phyloP scores from a whole-genome alignment of 1,284 basidiomycete species.

The Neolentinus lepideus region DNA sequence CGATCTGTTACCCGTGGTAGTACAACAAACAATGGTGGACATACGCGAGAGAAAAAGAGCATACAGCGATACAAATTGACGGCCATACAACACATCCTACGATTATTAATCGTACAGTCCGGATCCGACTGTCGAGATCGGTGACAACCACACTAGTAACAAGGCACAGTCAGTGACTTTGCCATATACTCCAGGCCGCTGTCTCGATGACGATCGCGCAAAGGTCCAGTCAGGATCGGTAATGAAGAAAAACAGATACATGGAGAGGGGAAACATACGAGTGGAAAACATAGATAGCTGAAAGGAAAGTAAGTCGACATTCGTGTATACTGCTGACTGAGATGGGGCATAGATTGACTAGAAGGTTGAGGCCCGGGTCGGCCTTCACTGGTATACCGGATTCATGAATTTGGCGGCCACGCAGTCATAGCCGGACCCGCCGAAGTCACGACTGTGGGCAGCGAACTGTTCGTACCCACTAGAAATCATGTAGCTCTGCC shows the following conservation, averaged over 20 bases:
- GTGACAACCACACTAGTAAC: neutral
- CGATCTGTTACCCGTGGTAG: too few relatives aligned
- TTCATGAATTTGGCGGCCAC: neutral
- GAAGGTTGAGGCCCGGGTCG: neutral
- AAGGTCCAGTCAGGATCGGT: neutral
- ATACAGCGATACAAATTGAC: too few relatives aligned
- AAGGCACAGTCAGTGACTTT: too few relatives aligned
- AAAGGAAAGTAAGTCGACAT: neutral
- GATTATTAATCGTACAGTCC: neutral
- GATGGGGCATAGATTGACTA: neutral
- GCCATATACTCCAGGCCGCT: too few relatives aligned
- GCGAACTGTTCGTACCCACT: neutral
- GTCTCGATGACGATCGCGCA: neutral
- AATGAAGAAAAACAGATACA: neutral
- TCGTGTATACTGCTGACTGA: neutral
- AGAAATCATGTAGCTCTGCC: neutral
- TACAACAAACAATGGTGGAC: too few relatives aligned
- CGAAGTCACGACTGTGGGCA: neutral
- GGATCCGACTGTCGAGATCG: neutral
- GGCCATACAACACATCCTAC: too few relatives aligned
- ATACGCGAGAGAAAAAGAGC: too few relatives aligned
- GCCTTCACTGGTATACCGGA: neutral
- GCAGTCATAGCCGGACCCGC: neutral
- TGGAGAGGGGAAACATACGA: neutral
- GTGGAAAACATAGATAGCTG: neutral